These are phyloP conservation scores for Tylopilus sp. DNA, from an alignment of 1,284 basidiomycete genomes.

Conservation along the genomic window DNA sequence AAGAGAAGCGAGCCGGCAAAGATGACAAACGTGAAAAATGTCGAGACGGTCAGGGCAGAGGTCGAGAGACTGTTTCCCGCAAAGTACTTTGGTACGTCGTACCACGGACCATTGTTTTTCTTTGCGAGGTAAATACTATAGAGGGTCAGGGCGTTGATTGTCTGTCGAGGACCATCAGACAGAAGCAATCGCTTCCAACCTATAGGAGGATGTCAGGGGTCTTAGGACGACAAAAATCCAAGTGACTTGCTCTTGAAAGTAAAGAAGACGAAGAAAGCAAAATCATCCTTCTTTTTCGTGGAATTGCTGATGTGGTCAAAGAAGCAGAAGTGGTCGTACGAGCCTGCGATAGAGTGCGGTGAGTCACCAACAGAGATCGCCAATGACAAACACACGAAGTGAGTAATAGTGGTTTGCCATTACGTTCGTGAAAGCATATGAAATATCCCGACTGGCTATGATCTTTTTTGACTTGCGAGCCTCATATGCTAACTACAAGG, in stretches of 20 bases:
- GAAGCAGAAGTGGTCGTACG: conserved; percentile 97
- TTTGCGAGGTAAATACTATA: conserved; percentile 88
- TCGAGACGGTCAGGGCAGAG: conserved; percentile 80
- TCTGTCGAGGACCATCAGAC: conserved; percentile 96
- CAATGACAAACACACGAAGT: conserved; percentile 57
- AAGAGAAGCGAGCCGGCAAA: conserved; percentile 83
- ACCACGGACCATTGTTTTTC: conserved; percentile 63
- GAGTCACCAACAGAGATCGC: not conserved
- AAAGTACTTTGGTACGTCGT: conserved; percentile 68
- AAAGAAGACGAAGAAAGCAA: conserved; percentile 99
- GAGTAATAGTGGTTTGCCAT: conserved; percentile 97
- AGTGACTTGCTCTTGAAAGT: conserved; percentile 85
- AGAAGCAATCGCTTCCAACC: conserved; percentile 94
- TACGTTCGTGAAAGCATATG: conserved; percentile 94
- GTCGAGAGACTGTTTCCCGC: conserved; percentile 68
- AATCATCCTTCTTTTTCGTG: conserved; percentile 94
- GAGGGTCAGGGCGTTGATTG: conserved; percentile 92
- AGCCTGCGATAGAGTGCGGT: conserved; percentile 47
- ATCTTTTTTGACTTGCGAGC: conserved; percentile 90
- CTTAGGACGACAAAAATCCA: conserved; percentile 7
- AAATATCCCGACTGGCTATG: conserved; percentile 92
- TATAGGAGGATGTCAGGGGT: conserved; percentile 32
- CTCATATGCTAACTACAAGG: conserved; percentile 78
- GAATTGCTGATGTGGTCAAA: conserved; percentile 96
- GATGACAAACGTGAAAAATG: conserved; percentile 86